Conservation (phyloP, 2,329 filamentous ascomycete genomes). For the Periconia macrospinosa region DNA sequence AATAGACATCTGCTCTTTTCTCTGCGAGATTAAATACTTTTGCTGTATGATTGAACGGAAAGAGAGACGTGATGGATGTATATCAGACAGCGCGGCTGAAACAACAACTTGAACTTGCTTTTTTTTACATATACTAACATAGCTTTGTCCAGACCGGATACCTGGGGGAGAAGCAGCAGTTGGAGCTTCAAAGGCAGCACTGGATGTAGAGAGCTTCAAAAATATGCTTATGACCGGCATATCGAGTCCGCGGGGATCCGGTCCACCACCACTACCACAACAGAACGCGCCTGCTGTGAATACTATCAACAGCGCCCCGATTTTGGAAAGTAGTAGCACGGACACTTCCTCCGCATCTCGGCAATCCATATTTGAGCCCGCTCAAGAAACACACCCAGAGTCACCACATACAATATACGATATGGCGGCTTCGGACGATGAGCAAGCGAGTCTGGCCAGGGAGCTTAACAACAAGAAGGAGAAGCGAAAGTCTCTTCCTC, state of each 20-base stretch:
- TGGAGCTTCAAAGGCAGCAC: conserved; percentile 44
- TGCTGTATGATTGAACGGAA: too few species aligned
- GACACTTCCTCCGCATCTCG: conserved; percentile 63
- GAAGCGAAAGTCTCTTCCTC: conserved; percentile 63
- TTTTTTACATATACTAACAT: conserved; percentile 3
- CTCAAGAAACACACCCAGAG: conserved; percentile 48
- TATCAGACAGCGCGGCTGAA: background rate
- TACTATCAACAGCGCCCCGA: conserved; percentile 19
- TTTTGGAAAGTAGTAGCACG: conserved; percentile 54
- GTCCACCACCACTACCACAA: conserved; percentile 17
- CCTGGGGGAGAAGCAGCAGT: conserved; percentile 23
- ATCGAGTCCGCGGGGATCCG: conserved; percentile 43
- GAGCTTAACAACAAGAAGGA: conserved; percentile 51
- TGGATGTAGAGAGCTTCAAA: conserved; percentile 80
- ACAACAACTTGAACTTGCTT: background rate
- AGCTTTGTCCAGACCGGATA: conserved; percentile 22
- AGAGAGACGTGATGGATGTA: too few species aligned
- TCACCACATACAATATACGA: conserved; percentile 64
- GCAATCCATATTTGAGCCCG: conserved; percentile 61
- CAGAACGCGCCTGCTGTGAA: conserved; percentile 26
- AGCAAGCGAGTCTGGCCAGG: conserved; percentile 34
- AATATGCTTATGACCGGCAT: conserved; percentile 75
- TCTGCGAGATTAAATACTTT: too few species aligned
- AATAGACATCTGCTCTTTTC: background rate
- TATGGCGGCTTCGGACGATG: conserved; percentile 55